phyloP scores from a whole-genome alignment of 768 basidiomycete species.

The Rhizopogon sp. region DNA sequence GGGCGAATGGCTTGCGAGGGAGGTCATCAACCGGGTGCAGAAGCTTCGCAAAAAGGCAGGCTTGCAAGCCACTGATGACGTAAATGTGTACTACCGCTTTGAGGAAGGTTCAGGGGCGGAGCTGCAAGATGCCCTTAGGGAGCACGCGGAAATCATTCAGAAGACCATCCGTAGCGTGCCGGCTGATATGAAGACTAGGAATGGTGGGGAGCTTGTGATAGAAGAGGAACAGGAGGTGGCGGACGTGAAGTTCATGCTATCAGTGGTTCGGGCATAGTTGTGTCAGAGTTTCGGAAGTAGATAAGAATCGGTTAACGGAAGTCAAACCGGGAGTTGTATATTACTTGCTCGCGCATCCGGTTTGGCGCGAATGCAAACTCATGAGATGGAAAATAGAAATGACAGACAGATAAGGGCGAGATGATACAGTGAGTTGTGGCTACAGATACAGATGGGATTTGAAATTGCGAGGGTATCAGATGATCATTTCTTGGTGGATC shows the following conservation, averaged over 20 bases:
- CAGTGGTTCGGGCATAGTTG: constrained; percentile 43
- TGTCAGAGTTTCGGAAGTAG: background rate
- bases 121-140: constrained; percentile 55
- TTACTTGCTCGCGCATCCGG: constrained; percentile 16
- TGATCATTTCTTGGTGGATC: constrained; percentile 71
- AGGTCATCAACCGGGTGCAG: constrained; percentile 90
- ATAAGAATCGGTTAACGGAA: background rate
- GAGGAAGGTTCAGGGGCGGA: constrained; percentile 64
- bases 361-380: background rate
- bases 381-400: background rate
- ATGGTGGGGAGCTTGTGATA: constrained; percentile 49
- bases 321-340: constrained; percentile 12
- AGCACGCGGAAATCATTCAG: constrained; percentile 64
- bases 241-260: constrained; percentile 72
- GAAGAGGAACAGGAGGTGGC: constrained; percentile 88
- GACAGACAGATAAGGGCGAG: constrained; percentile 1
- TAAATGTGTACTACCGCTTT: constrained; percentile 82
- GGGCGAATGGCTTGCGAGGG: constrained; percentile 84
- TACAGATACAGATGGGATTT: constrained; percentile 6
- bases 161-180: constrained; percentile 76
- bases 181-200: constrained; percentile 48
- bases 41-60: constrained; percentile 94
- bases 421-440: constrained; percentile 11
- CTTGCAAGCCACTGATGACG: constrained; percentile 90
- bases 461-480: constrained; percentile 14